Conservation (phyloP, 148 eudicot genomes). For the Arbutus unedo region DNA sequence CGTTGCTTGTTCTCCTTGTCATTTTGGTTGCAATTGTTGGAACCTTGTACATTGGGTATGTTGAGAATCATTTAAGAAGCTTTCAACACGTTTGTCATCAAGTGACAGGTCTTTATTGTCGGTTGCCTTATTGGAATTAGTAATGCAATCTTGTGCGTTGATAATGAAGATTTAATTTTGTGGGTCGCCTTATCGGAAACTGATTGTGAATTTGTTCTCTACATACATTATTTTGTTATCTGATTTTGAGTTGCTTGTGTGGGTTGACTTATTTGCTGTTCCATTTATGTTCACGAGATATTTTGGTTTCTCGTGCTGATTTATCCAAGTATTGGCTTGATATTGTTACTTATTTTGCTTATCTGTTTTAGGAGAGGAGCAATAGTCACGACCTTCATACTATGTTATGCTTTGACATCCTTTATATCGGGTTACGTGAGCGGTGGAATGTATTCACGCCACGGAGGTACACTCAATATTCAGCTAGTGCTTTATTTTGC, state of each 20-base stretch:
- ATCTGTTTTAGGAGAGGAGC: conserved; percentile 74
- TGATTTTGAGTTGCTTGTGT: conserved; percentile 1
- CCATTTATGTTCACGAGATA: not conserved
- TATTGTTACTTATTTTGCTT: conserved; percentile 16
- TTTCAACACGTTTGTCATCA: not conserved
- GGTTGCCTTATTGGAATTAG: not conserved
- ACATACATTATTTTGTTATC: not conserved
- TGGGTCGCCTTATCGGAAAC: not conserved
- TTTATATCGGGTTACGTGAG: conserved; percentile 85
- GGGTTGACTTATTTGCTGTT: not conserved
- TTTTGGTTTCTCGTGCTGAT: not conserved
- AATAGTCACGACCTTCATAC: conserved; percentile 73
- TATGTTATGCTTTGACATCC: conserved; percentile 86
- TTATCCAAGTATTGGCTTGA: conserved; percentile 22
- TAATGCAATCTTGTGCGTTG: not conserved
- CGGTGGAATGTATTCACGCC: conserved; percentile 86
- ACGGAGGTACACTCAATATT: conserved; percentile 51
- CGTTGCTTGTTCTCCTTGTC: conserved; percentile 78
- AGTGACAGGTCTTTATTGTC: conserved; percentile 11
- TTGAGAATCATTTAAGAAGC: not conserved
- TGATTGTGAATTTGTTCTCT: not conserved
- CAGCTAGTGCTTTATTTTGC: not conserved
- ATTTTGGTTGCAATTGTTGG: conserved; percentile 81
- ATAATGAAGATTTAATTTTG: not conserved
- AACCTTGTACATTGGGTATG: conserved; percentile 76